Conservation (phyloP, 768 basidiomycete genomes). For the Pisolithus marmoratus region DNA sequence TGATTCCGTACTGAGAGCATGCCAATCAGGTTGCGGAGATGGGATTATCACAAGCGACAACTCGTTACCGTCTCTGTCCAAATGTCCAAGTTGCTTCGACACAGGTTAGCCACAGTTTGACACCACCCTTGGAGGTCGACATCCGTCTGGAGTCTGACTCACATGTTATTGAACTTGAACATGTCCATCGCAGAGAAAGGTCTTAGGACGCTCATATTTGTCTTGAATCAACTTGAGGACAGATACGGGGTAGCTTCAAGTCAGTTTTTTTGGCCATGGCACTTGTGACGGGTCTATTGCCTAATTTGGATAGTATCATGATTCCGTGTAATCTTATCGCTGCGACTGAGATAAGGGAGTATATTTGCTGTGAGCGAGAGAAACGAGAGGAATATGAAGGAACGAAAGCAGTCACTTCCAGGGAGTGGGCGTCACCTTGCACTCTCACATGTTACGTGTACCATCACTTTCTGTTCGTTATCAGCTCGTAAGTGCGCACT, state of each 20-base stretch:
- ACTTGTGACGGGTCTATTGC: no score
- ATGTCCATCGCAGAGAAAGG: slow-evolving; percentile 87
- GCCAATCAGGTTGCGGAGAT: background rate
- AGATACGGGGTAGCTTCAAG: background rate
- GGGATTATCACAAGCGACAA: background rate
- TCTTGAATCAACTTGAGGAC: background rate
- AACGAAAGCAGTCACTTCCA: no score
- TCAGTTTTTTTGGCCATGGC: no score
- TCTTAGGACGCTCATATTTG: slow-evolving; percentile 77
- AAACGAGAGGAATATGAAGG: no score
- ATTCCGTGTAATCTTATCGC: no score
- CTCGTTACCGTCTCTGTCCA: slow-evolving; percentile 84
- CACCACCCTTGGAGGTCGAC: background rate
- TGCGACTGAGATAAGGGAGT: no score
- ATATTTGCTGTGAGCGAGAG: no score
- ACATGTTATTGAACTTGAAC: slow-evolving; percentile 93
- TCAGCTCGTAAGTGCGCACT: no score
- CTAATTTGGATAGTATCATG: no score
- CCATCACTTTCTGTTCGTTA: no score
- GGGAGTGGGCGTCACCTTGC: no score
- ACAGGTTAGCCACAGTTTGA: background rate
- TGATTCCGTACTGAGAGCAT: slow-evolving; percentile 68
- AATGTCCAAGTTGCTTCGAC: slow-evolving; percentile 78
- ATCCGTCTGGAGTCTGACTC: slow-evolving; percentile 19
- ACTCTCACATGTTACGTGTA: no score